Percentiles rank a stretch among this genome's conserved stretches.
Conservation (phyloP, 352 stramenopile species). For the Phytophthora ohioensis region DNA sequence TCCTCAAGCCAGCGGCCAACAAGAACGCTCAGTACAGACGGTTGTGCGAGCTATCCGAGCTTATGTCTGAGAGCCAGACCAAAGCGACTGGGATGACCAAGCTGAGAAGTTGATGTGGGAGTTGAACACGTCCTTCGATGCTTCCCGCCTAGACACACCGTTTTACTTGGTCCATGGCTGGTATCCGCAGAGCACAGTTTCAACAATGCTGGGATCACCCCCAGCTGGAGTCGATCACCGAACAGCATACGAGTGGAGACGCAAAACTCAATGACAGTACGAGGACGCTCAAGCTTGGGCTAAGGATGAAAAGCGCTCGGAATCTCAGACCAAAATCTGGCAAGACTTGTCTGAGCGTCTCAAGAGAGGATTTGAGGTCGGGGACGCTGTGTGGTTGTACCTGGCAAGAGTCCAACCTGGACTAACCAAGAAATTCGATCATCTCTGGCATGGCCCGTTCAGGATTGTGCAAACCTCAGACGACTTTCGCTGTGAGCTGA, state of each 20-base stretch:
- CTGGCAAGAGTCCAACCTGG: background rate
- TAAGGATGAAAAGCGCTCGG: too few species aligned
- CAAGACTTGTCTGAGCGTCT: too few species aligned
- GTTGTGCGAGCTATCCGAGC: background rate
- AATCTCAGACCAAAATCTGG: too few species aligned
- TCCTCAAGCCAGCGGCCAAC: background rate
- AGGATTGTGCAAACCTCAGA: background rate
- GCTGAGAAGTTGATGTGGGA: background rate
- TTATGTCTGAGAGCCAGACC: background rate
- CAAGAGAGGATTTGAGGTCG: background rate
- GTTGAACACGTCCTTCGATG: background rate
- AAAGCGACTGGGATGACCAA: background rate
- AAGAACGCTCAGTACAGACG: background rate
- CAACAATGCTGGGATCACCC: too few species aligned
- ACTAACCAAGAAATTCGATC: conserved; percentile 12
- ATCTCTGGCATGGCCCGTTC: conserved; percentile 16
- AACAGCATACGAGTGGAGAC: too few species aligned
- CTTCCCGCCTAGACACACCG: too few species aligned
- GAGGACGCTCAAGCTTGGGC: too few species aligned
- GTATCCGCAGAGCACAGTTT: too few species aligned
- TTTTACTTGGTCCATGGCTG: too few species aligned
- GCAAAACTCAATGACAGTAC: too few species aligned
- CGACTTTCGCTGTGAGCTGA: too few species aligned
- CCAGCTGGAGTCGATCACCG: too few species aligned
- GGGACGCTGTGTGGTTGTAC: conserved; percentile 15